These are phyloP conservation scores for Sporothrix pallida DNA, from an alignment of 2,329 filamentous ascomycete species.

Conservation along the genomic window DNA sequence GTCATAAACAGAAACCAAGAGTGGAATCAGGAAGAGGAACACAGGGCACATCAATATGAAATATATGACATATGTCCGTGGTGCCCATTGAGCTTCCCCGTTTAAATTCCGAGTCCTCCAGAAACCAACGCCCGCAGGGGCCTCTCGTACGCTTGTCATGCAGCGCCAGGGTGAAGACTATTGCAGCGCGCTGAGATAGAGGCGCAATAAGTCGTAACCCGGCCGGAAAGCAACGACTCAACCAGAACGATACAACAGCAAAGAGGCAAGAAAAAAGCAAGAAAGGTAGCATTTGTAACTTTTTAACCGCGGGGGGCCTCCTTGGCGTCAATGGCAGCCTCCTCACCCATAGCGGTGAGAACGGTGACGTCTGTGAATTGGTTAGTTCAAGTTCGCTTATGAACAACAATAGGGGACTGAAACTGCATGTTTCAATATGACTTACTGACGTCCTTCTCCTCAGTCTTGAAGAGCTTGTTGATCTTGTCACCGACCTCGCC, in stretches of 20 bases:
- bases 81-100: neutral
- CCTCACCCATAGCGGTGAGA: constrained; percentile 95
- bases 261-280: constrained; percentile 33
- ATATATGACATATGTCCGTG: constrained; percentile 20
- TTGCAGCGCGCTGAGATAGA: neutral
- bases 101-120: constrained; percentile 25
- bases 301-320: constrained; percentile 69
- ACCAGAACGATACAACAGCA: constrained; percentile 34
- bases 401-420: neutral
- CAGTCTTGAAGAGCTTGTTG: constrained; percentile 72
- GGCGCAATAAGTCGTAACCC: neutral
- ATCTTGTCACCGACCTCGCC: constrained; percentile 90
- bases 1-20: constrained; percentile 31
- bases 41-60: constrained; percentile 16
- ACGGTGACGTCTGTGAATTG: constrained; percentile 76
- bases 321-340: constrained; percentile 91
- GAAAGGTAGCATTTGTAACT: constrained; percentile 30
- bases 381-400: constrained; percentile 39
- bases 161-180: neutral
- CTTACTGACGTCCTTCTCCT: constrained; percentile 95
- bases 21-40: constrained; percentile 22
- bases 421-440: constrained; percentile 40
- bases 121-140: constrained; percentile 29
- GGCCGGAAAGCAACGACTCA: constrained; percentile 32
- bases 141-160: constrained; percentile 31